Percentiles rank a stretch among this genome's conserved stretches.
phyloP scores from a whole-genome alignment of 1,284 basidiomycete species.

The Cryptococcus amylolentus region DNA sequence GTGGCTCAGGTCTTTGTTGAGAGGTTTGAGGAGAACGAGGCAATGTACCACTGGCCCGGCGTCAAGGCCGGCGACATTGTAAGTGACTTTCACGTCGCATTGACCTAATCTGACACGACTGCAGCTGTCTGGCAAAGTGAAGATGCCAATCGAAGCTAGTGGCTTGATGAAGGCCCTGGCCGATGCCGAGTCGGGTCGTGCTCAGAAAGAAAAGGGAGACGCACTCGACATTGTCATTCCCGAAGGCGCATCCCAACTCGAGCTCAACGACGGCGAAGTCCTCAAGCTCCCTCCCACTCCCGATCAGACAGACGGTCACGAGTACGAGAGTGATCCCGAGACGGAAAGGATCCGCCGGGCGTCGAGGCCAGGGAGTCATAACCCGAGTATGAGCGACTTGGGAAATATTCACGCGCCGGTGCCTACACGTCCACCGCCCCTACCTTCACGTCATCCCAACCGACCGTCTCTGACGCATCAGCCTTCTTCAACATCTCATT shows the following conservation, averaged over 20 bases:
- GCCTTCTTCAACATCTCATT: constrained; percentile 22
- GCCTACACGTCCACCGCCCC: constrained; percentile 3
- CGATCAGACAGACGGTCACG: constrained; percentile 41
- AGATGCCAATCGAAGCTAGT: constrained; percentile 50
- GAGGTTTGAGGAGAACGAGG: constrained; percentile 48
- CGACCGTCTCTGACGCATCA: constrained; percentile 12
- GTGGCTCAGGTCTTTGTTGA: constrained; percentile 53
- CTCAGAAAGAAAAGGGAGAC: constrained; percentile 48
- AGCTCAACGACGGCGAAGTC: constrained; percentile 48
- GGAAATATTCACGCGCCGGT: background rate
- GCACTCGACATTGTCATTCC: constrained; percentile 39
- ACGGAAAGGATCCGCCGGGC: constrained; percentile 28
- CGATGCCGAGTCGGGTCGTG: constrained; percentile 55
- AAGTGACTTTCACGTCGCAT: constrained; percentile 8
- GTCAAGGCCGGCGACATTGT: constrained; percentile 51
- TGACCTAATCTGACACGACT: background rate
- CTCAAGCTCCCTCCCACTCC: constrained; percentile 53
- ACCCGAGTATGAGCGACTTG: constrained; percentile 2
- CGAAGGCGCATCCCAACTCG: constrained; percentile 14
- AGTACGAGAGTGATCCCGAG: constrained; percentile 42
- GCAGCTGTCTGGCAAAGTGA: constrained; percentile 50
- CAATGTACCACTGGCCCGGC: constrained; percentile 50
- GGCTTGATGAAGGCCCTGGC: constrained; percentile 50
- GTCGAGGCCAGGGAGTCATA: constrained; percentile 10
- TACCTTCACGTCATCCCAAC: constrained; percentile 10